Evolutionary conservation across 2,329 filamentous ascomycete genomes (phyloP), one percentile per base, ranked within the genome.

Genomic region (Ceratocystis albifundus): DNA sequence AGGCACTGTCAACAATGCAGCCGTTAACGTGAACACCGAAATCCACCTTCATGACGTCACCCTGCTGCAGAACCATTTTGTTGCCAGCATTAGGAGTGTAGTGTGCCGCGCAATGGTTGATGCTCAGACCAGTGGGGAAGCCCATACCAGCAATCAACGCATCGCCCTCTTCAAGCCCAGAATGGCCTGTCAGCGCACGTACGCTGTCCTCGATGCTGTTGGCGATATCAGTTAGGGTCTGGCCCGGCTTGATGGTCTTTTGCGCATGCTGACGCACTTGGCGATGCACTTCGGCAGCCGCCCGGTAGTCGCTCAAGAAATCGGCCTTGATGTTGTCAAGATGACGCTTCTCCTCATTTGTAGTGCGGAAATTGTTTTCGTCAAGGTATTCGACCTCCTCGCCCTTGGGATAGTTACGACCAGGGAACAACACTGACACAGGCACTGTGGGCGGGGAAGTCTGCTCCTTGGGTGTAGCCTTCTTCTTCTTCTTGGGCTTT

Each of bases 11-110:
- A 67, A 92, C 88, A 72, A 92, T 93, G 70, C 85, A 82, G 3
- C 89, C 89, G 72, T 88, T 89, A 72, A 92, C 82, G 73, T 93
- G 89, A 36, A 92, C 88, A 62, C 89, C 88, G 72, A 91, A 89
- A 72, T 93, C 88, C 6, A 92, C 85, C 75, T 90, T 92, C 81
- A 93, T 82, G 45, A 95, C 88, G 73, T 95, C 89, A 69, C 84
- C 82, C 69, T 86, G 75, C 72, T 88, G 79, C 67, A 94, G 78
- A 71, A 91, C 80, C 73, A 88, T 88, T 72, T 89, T 90, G 73
- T 89, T 89, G 45, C 88, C 88, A 0, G 87, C 85, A 73, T 92
- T 92, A 1, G 88, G 88, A 6, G 85, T 89, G 74, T 87, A 92
- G 76, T 92, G 88, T 1, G 88, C 88, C 1, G 88, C 88, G 70